Percentiles rank a stretch among this genome's conserved stretches.
These are phyloP conservation scores for Byssochlamys sp. DNA, from an alignment of 2,329 filamentous ascomycete species.

Conservation along the genomic window DNA sequence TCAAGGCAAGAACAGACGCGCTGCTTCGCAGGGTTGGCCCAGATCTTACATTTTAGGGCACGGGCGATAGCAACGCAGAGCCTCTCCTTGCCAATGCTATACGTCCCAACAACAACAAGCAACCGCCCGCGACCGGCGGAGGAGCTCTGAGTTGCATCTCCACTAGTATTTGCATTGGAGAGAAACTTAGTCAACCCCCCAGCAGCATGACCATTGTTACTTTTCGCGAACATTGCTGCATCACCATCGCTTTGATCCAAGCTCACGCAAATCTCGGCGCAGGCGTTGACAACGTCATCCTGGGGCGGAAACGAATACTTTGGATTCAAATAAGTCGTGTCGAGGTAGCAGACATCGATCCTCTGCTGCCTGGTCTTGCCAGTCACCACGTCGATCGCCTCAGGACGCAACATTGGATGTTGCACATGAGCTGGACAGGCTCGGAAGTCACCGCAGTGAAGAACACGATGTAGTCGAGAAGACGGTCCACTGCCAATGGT, in stretches of 20 bases:
- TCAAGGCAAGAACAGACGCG: slow-evolving; percentile 75
- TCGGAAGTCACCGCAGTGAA: slow-evolving; percentile 93
- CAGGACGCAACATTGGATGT: slow-evolving; percentile 71
- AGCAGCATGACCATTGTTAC: slow-evolving; percentile 46
- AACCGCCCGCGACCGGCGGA: slow-evolving; percentile 52
- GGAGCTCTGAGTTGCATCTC: slow-evolving; percentile 20
- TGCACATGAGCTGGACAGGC: slow-evolving; percentile 75
- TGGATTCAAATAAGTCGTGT: slow-evolving; percentile 92
- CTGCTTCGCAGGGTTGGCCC: slow-evolving; percentile 71
- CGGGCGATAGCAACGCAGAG: slow-evolving; percentile 87
- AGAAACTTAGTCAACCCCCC: slow-evolving; percentile 57
- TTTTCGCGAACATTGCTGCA: slow-evolving; percentile 46
- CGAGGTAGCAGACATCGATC: slow-evolving; percentile 90
- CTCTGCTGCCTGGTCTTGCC: slow-evolving; percentile 70
- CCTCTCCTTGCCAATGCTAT: slow-evolving; percentile 94
- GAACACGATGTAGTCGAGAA: slow-evolving; percentile 61
- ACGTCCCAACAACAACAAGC: slow-evolving; percentile 87
- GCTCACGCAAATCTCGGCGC: slow-evolving; percentile 75
- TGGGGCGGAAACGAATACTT: slow-evolving; percentile 91
- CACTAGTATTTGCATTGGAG: slow-evolving; percentile 33
- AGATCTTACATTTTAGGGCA: slow-evolving; percentile 80
- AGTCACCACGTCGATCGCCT: slow-evolving; percentile 58
- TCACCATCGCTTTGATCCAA: slow-evolving; percentile 58
- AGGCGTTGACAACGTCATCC: slow-evolving; percentile 74
- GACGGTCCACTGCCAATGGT: slow-evolving; percentile 50